These are phyloP conservation scores for Mercurialis annua DNA, from an alignment of 345 rosid genomes.

Conservation along the genomic window DNA sequence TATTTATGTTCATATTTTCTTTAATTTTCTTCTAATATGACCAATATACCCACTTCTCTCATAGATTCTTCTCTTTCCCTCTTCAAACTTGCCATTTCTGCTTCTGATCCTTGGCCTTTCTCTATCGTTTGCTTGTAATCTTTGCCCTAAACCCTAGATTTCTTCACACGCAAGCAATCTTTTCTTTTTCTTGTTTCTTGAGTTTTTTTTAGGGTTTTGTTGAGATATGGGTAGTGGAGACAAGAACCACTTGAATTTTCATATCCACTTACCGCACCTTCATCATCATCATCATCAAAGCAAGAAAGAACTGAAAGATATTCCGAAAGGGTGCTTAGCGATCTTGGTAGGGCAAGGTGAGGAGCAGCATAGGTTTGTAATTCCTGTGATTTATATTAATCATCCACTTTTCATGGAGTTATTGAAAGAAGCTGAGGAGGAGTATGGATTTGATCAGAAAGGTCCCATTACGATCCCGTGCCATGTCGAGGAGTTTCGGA, in stretches of 20 bases:
- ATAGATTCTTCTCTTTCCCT: conserved; percentile 68
- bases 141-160: neutral
- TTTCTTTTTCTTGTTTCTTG: neutral
- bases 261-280: conserved; percentile 35
- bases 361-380: conserved; percentile 64
- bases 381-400: conserved; percentile 71
- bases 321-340: conserved; percentile 76
- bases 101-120: conserved; percentile 93
- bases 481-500: conserved; percentile 66
- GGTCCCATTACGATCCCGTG: conserved; percentile 89
- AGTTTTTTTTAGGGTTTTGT: neutral
- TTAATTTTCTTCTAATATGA: conserved; percentile 52
- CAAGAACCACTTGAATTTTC: conserved; percentile 37
- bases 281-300: conserved; percentile 25
- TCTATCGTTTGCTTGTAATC: conserved; percentile 39
- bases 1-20: conserved; percentile 20
- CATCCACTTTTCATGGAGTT: conserved; percentile 69
- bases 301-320: conserved; percentile 31
- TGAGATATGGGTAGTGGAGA: conserved; percentile 39
- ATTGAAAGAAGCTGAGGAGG: conserved; percentile 74
- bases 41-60: conserved; percentile 77
- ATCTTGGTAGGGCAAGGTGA: conserved; percentile 76
- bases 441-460: conserved; percentile 67
- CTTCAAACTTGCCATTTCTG: conserved; percentile 68
- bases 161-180: neutral